Percentiles rank a stretch among this genome's conserved stretches.
phyloP scores from a whole-genome alignment of 345 rosid genomes.

The Sisymbrium altissimum region DNA sequence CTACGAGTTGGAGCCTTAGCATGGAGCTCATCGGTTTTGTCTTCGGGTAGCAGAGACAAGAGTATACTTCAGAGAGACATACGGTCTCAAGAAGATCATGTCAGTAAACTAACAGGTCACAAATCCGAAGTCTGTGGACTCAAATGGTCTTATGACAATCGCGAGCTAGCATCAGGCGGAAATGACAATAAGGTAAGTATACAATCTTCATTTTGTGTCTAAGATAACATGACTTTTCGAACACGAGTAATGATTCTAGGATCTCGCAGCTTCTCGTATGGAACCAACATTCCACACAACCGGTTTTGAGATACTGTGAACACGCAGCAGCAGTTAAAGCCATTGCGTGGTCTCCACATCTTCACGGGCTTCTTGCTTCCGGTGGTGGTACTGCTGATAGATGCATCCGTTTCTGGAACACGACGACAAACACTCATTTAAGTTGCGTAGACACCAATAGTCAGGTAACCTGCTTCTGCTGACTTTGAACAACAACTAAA shows the following conservation, averaged over 20 bases:
- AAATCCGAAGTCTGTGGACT: conserved; percentile 99
- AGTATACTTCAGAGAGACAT: conserved; percentile 88
- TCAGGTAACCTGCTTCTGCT: conserved; percentile 49
- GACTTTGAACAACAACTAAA: not conserved
- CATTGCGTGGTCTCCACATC: conserved; percentile 99
- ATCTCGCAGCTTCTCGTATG: conserved; percentile 84
- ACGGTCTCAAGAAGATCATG: conserved; percentile 71
- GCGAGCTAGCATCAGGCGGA: conserved; percentile 98
- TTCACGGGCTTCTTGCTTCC: conserved; percentile 95
- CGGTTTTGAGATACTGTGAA: conserved; percentile 81
- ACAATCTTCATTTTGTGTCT: not conserved
- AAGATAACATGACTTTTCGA: not conserved
- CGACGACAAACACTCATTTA: conserved; percentile 80
- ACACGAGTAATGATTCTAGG: conserved; percentile 20
- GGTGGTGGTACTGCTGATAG: conserved; percentile 99
- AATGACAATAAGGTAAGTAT: conserved; percentile 82
- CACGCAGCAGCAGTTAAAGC: conserved; percentile 99
- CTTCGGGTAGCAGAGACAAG: conserved; percentile 99
- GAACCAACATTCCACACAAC: conserved; percentile 95
- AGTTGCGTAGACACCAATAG: conserved; percentile 94
- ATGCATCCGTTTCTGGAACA: conserved; percentile 98
- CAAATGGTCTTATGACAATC: conserved; percentile 97
- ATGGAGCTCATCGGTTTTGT: conserved; percentile 80
- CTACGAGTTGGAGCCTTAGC: conserved; percentile 91
- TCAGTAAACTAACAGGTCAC: conserved; percentile 90